Base-by-base conservation (phyloP, 257 asterid species). In the Handroanthus guayacan region DNA sequence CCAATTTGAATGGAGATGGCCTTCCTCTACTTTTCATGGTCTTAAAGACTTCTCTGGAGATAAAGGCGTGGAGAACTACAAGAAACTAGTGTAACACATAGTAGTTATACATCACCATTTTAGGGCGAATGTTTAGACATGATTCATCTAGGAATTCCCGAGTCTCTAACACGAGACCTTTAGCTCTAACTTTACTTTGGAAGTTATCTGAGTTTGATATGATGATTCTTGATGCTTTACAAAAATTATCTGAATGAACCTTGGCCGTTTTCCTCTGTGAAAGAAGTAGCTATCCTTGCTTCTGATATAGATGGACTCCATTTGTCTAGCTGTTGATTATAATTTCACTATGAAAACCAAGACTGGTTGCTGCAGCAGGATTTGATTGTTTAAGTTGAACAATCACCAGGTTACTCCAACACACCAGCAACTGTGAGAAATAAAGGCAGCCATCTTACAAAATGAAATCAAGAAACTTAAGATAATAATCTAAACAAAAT, bases 401-500 rank as follows among this genome's bases (percentile, higher is more conserved):
- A 25, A 25, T 0, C 31, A 25, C 31, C 31, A 25, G 31, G 31
- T 25, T 25, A 25, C 31, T 0, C 31, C 31, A 25, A 25, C 31
- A 25, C 31, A 25, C 31, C 31, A 25, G 31, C 31, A 25, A 25
- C 31, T 25, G 31, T 25, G 31, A 25, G 31, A 25, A 25, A 25
- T 25, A 25, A 25, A 14, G 50, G 45, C 18, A 37, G 34, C 9
- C 34, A 25, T 16, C 8, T 7, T 16, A 16, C 57, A 41, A 12
- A 64, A n/a, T 14, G 38, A 31, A 52, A 69, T 62, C 60, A 50
- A 60, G 45, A 51, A 17, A 76, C 36, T 69, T 20, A 78, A 41
- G 67, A n/a, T 64, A 20, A 52, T 14, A 71, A 62, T 43, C 43
- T 6, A 39, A 55, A 45, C 37, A 64, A 70, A 80, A 71, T 54